Base-by-base conservation (phyloP, 495 filamentous ascomycete species). In the Chaetomium cochliodes region DNA sequence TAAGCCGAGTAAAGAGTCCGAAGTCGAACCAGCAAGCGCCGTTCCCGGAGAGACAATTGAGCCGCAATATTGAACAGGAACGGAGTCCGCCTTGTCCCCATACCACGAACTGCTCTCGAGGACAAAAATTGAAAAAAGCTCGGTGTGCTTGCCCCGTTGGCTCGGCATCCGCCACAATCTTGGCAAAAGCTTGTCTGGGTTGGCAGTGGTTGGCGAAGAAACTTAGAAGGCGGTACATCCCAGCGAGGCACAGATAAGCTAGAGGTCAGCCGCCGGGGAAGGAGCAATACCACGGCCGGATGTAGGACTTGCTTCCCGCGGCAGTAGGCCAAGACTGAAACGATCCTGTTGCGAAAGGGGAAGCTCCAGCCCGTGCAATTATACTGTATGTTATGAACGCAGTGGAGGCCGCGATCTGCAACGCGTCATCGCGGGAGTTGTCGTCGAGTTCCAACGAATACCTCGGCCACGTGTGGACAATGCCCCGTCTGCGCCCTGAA, bases 161-260 rank as follows among this genome's bases (percentile, higher is more conserved):
- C 28, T 33, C 8, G n/a, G 44, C 58, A 7, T 50, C 58, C 50
- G 60, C 63, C 56, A 60, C 61, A 52, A 58, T 5, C 69, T 71
- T 71, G 69, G 69, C 69, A 63, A 71, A 71, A 71, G 69, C 69
- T 71, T 71, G 64, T 71, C 57, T 56, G 5, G 5, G n/a, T n/a
- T n/a, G n/a, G n/a, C n/a, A n/a, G n/a, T n/a, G 18, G 33, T 20
- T 25, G 22, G n/a, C 39, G 51, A 22, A 18, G 30, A n/a, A n/a
- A 51, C n/a, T 39, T 22, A 2, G 28, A 12, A 13, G n/a, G 11
- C 12, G 15, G 28, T 7, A 23, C 3, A 25, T 8, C 0, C 3
- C 33, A 57, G 15, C 5, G 16, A 55, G 28, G 23, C 7, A 33
- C 51, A 41, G 3, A 39, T 12, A 30, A 30, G n/a, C 20, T n/a